Base-by-base conservation (phyloP, 176 grass and related monocot species). In the Musa itinerans region DNA sequence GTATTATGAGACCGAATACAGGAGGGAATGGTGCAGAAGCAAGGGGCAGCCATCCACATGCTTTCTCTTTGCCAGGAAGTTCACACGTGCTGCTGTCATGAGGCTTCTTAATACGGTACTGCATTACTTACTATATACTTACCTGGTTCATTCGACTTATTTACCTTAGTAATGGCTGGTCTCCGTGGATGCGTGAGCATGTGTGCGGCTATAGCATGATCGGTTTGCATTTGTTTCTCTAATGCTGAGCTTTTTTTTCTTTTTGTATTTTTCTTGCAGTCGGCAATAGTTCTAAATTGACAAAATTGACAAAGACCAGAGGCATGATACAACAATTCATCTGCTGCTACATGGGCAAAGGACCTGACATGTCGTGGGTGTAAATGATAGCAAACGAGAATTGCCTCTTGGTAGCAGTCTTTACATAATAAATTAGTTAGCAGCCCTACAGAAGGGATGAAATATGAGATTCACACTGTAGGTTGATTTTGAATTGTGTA, bases 11-110 rank as follows among this genome's bases (percentile, higher is more conserved):
- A 98, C 94, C 16, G 94, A 98, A 86, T 83, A 98, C 78, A 93
- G 94, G 74, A 91, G 80, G 73, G 88, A 98, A 74, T 93, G 88
- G 94, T 98, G 94, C 76, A 91, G 83, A 76, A 93, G 88, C 82
- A 82, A 89, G 43, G 88, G 83, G 48, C 89, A 75, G 70, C 82
- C 94, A 76, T 85, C 90, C 21, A 77, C 90, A 71, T 98, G 90
- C 86, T 98, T 98, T 88, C 90, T 98, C 75, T 98, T 98, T 76
- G 90, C 90, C 26, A 88, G 94, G 77, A 98, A 98, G 80, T 98
- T 98, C 69, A 91, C 90, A 76, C 88, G 88, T 12, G 80, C 84
- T 80, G 88, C 90, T 77, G 90, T 82, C 81, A 61, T 89, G 19
- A 93, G 85, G 82, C 90, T 98, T 87, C 88, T 98, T 81, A 86